Evolutionary conservation across 208 protist species (phyloP), one percentile per base, ranked within the genome.

Genomic region (Acanthamoeba quina): DNA sequence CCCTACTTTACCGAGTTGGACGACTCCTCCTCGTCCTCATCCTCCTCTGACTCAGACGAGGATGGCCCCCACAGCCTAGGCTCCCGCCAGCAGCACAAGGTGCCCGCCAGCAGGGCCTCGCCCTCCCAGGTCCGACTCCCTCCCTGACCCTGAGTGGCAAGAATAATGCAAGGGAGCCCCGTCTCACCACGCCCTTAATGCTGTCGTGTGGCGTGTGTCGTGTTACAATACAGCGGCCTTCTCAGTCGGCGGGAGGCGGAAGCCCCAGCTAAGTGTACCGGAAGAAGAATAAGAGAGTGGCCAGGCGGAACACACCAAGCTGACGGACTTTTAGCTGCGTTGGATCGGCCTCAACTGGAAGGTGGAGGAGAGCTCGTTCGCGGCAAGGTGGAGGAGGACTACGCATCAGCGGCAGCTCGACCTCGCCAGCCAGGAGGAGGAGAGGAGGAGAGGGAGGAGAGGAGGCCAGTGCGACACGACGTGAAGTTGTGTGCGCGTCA

Each of bases 251-350:
- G 41, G 41, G 41, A 47, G 41, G 58, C 58, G 58, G 58, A n/a
- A 19, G 21, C 21, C 2, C 13, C 58, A 64, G 58, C 58, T 64
- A 19, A 64, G n/a, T n/a, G n/a, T n/a, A n/a, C n/a, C n/a, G n/a
- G n/a, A n/a, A n/a, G n/a, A n/a, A n/a, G n/a, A n/a, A n/a, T n/a
- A n/a, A n/a, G n/a, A n/a, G n/a, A n/a, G n/a, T n/a, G 37, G 94
- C 68, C 72, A 85, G 9, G 60, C 95, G 6, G 97, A 97, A 11
- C 97, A 98, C 83, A 86, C 98, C n/a, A 97, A 98, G 85, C 94
- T 98, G 11, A 98, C 95, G 13, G 97, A 98, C 94, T 98, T 98
- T 96, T 97, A 97, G 9, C 92, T 98, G 29, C 56, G 56, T 24
- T 66, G 49, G 5, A 56, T 82, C 19, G 89, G 89, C 64, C 66